These are phyloP conservation scores for Fusarium anthophilum DNA, from an alignment of 2,329 filamentous ascomycete genomes.

Conservation along the genomic window DNA sequence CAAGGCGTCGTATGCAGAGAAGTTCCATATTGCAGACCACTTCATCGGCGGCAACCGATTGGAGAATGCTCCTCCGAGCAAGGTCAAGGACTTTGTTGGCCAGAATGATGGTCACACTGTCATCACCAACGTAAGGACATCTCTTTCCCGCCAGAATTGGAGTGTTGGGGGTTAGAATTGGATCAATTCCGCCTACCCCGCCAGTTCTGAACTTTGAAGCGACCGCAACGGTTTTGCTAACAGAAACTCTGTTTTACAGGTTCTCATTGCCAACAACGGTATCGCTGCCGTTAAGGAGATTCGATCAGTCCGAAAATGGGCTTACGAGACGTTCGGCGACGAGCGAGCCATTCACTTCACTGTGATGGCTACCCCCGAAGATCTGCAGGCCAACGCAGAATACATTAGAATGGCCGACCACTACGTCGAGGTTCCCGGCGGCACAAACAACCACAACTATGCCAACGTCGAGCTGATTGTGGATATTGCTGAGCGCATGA, in stretches of 20 bases:
- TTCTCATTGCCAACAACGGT: conserved; percentile 99
- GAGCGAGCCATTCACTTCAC: conserved; percentile 99
- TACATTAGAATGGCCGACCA: conserved; percentile 99
- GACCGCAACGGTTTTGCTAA: conserved; percentile 18
- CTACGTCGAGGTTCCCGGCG: conserved; percentile 98
- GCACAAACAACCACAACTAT: conserved; percentile 99
- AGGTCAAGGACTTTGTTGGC: conserved; percentile 96
- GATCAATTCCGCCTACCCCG: conserved; percentile 6
- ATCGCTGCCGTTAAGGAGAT: conserved; percentile 99
- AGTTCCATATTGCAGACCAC: conserved; percentile 85
- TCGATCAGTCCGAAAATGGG: conserved; percentile 99
- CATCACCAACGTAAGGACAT: conserved; percentile 86
- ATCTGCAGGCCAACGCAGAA: conserved; percentile 96
- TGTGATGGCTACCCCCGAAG: conserved; percentile 98
- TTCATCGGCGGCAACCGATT: conserved; percentile 96
- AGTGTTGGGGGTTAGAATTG: background rate
- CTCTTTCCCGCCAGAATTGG: background rate
- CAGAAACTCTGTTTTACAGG: conserved; percentile 60
- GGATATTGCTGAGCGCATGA: conserved; percentile 97
- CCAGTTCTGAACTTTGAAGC: background rate
- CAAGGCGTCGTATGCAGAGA: conserved; percentile 77
- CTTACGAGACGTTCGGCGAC: conserved; percentile 99
- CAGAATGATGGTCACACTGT: conserved; percentile 93
- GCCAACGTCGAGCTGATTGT: conserved; percentile 99
- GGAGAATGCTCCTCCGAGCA: conserved; percentile 80